Conservation (phyloP, 1,284 basidiomycete species). For the Cystobasidium sp. region DNA sequence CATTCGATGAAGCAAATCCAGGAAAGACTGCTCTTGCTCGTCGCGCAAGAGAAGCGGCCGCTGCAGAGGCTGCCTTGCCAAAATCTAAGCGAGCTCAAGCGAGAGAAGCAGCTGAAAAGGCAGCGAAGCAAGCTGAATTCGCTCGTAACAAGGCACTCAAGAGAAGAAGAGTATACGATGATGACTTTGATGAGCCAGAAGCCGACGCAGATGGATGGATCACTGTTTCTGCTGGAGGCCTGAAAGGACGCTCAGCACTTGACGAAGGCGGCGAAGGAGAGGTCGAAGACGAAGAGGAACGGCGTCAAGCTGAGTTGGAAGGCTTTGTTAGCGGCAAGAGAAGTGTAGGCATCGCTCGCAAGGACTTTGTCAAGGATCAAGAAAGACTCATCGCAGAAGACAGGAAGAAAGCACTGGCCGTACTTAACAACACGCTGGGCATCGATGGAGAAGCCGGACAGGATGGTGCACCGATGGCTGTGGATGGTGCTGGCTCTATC, state of each 20-base stretch:
- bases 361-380: constrained; percentile 22
- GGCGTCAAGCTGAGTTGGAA: constrained; percentile 33
- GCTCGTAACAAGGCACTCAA: constrained; percentile 36
- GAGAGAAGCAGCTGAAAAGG: constrained; percentile 32
- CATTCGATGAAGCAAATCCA: constrained; percentile 30
- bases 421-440: constrained; percentile 25
- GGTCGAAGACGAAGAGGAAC: constrained; percentile 41
- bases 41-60: background rate
- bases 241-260: constrained; percentile 24
- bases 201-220: constrained; percentile 41
- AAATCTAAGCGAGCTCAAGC: constrained; percentile 38
- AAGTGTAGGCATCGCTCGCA: constrained; percentile 29
- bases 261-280: constrained; percentile 17
- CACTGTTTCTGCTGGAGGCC: constrained; percentile 35
- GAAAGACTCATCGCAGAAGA: constrained; percentile 11
- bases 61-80: constrained; percentile 18
- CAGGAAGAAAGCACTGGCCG: constrained; percentile 8
- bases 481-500: background rate
- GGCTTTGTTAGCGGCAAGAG: constrained; percentile 39
- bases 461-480: background rate
- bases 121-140: constrained; percentile 15
- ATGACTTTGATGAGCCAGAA: constrained; percentile 38
- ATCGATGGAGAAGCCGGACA: constrained; percentile 9
- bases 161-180: constrained; percentile 37
- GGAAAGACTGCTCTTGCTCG: constrained; percentile 1